Conservation (phyloP, 306 rosid genomes). For the Dalbergia oliveri region DNA sequence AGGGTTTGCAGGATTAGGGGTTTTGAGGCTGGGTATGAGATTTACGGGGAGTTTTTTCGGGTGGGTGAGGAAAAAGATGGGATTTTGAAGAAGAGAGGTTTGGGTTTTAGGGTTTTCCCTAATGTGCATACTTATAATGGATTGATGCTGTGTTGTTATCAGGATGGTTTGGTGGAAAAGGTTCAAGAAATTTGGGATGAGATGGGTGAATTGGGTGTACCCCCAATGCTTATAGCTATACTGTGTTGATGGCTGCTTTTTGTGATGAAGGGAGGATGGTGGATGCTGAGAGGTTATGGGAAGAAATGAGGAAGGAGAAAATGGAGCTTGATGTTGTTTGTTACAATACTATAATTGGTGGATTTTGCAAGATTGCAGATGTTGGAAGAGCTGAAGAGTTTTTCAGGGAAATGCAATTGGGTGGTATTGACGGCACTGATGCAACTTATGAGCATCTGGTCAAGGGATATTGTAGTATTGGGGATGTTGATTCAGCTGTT, state of each 20-base stretch:
- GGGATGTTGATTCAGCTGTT: slow-evolving; percentile 66
- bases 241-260: slow-evolving; percentile 67
- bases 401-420: slow-evolving; percentile 70
- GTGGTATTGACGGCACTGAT: slow-evolving; percentile 62
- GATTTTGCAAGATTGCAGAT: slow-evolving; percentile 74
- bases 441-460: slow-evolving; percentile 74
- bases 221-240: slow-evolving; percentile 69
- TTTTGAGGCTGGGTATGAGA: slow-evolving; percentile 56
- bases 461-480: slow-evolving; percentile 62
- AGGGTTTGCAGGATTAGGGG: slow-evolving; percentile 58
- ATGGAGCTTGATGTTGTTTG: slow-evolving; percentile 69
- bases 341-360: slow-evolving; percentile 82
- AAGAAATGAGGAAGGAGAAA: slow-evolving; percentile 59
- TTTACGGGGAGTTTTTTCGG: slow-evolving; percentile 68
- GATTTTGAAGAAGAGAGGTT: slow-evolving; percentile 50
- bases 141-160: slow-evolving; percentile 74
- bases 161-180: slow-evolving; percentile 56
- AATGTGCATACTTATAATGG: slow-evolving; percentile 70
- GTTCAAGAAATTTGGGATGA: slow-evolving; percentile 72
- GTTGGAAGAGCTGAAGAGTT: slow-evolving; percentile 70
- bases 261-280: slow-evolving; percentile 67
- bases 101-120: slow-evolving; percentile 55
- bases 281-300: slow-evolving; percentile 69
- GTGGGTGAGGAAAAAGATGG: slow-evolving; percentile 45
- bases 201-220: slow-evolving; percentile 52